Conservation (phyloP, 306 rosid genomes). For the Ochetophila trinervis region DNA sequence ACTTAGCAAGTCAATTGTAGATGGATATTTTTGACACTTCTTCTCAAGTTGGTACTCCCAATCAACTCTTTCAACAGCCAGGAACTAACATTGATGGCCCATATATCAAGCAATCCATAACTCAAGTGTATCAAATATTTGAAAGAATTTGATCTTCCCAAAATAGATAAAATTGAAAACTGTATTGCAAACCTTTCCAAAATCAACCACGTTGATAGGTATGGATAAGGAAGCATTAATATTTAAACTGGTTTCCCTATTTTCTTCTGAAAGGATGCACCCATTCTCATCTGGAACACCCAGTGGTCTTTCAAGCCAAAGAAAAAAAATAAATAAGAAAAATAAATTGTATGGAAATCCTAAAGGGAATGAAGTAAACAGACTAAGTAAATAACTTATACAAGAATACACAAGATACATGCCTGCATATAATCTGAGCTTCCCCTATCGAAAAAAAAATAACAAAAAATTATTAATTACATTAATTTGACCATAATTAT, state of each 20-base stretch:
- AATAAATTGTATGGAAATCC: neutral
- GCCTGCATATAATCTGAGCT: conserved; percentile 58
- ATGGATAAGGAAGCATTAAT: conserved; percentile 42
- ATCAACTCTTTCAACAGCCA: conserved; percentile 35
- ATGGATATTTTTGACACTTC: conserved; percentile 41
- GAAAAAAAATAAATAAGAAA: neutral
- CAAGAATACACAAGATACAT: conserved; percentile 10
- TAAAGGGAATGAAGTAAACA: conserved; percentile 1
- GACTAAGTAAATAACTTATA: neutral
- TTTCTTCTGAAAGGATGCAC: conserved; percentile 29
- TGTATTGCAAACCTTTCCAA: conserved; percentile 41
- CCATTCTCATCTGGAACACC: conserved; percentile 39
- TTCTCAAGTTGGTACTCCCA: conserved; percentile 42
- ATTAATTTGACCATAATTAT: neutral
- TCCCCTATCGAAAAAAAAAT: conserved; percentile 39
- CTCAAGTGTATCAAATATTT: neutral
- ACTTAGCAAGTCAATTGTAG: conserved; percentile 31
- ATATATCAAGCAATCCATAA: conserved; percentile 6
- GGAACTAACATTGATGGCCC: conserved; percentile 34
- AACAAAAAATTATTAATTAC: conserved; percentile 12
- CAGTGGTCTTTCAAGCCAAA: conserved; percentile 42
- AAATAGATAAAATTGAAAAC: neutral
- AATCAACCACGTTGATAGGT: conserved; percentile 50
- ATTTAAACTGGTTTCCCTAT: conserved; percentile 33
- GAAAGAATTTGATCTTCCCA: neutral